phyloP scores from a whole-genome alignment of 805 yeast genomes.

The Barnettozyma sucrosica region DNA sequence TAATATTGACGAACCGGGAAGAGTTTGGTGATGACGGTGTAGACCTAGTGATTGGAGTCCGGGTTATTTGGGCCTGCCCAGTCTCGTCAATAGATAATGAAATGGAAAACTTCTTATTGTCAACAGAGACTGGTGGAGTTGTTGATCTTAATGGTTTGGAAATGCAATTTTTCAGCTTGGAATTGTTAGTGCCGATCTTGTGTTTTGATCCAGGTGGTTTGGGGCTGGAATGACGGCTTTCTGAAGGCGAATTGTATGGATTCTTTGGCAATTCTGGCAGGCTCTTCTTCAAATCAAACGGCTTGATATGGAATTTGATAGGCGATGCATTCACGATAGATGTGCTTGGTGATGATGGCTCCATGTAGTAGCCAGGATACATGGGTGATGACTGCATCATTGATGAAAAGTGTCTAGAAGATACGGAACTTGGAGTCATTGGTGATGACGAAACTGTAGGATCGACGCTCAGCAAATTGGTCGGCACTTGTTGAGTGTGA shows the following conservation, averaged over 20 bases:
- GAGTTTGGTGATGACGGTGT: constrained; percentile 3
- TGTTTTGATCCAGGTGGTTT: not conserved
- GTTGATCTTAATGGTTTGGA: not conserved
- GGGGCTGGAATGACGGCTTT: constrained; percentile 9
- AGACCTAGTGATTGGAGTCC: not conserved
- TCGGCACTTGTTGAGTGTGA: constrained; percentile 2
- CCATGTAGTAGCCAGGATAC: constrained; percentile 25
- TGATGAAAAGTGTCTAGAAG: constrained; percentile 25
- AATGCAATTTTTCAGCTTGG: not conserved
- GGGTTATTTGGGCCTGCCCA: constrained; percentile 23
- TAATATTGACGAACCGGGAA: not conserved
- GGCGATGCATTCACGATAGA: constrained; percentile 20
- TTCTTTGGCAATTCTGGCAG: constrained; percentile 15
- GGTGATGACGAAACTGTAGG: constrained; percentile 19
- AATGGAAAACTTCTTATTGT: constrained; percentile 11
- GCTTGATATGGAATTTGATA: constrained; percentile 22
- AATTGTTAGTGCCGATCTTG: too few relatives aligned
- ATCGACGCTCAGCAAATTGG: not conserved
- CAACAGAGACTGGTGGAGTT: not conserved
- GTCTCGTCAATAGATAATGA: constrained; percentile 22
- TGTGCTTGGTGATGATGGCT: constrained; percentile 21
- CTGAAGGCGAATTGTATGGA: constrained; percentile 20
- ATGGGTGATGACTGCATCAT: constrained; percentile 27
- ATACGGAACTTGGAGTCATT: constrained; percentile 21
- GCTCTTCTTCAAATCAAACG: constrained; percentile 17